Conservation (phyloP, 176 grass and related monocot species). For the Oryza meyeriana region DNA sequence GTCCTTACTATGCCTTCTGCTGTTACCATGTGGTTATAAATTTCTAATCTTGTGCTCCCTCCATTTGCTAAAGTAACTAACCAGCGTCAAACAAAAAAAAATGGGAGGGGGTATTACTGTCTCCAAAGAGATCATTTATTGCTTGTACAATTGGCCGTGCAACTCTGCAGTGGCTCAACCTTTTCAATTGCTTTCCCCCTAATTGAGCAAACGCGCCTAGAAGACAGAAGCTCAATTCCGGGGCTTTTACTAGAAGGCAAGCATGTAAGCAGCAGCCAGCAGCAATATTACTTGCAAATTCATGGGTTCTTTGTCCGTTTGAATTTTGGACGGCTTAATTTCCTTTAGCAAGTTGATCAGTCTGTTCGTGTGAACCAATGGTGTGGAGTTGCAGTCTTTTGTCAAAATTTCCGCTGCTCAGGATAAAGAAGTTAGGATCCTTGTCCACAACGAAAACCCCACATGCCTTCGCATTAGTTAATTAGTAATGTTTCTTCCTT, state of each 20-base stretch:
- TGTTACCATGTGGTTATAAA: not conserved
- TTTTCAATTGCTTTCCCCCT: slow-evolving; percentile 23
- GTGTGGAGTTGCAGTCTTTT: slow-evolving; percentile 15
- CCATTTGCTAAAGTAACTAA: too few relatives aligned
- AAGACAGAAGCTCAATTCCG: not conserved
- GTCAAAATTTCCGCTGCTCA: slow-evolving; percentile 28
- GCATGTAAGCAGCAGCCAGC: not conserved
- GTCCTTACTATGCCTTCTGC: not conserved
- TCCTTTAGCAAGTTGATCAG: not conserved
- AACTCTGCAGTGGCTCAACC: not conserved
- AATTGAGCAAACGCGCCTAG: slow-evolving; percentile 25
- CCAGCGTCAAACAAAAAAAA: too few relatives aligned
- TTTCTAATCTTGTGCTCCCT: not conserved
- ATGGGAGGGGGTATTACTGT: too few relatives aligned
- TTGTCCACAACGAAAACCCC: slow-evolving; percentile 32
- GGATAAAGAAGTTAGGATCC: slow-evolving; percentile 36
- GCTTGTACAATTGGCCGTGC: slow-evolving; percentile 13
- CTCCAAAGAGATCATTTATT: not conserved
- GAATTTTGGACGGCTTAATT: slow-evolving; percentile 20
- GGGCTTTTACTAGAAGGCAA: not conserved
- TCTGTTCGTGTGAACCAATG: slow-evolving; percentile 26
- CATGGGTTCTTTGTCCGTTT: not conserved
- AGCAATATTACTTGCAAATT: not conserved
- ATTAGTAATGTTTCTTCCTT: slow-evolving; percentile 25
- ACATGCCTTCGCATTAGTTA: slow-evolving; percentile 40